These are phyloP conservation scores for Fraxinus ornus DNA, from an alignment of 305 asterid species.

Conservation along the genomic window DNA sequence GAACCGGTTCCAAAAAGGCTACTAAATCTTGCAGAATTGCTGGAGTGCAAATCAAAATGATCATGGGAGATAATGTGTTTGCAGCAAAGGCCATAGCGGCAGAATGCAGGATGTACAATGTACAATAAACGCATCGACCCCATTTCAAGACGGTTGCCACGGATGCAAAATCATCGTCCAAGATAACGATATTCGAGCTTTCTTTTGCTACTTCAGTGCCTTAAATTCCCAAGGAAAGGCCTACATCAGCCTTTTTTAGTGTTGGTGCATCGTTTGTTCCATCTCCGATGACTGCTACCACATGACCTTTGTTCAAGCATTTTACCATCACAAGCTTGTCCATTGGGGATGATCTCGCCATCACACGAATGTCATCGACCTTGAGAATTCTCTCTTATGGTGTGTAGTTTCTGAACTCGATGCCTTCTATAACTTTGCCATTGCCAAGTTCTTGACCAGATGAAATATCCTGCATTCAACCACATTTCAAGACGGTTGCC, in stretches of 20 bases:
- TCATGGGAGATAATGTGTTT: constrained; percentile 24
- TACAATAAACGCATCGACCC: constrained; percentile 50
- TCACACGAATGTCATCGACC: constrained; percentile 39
- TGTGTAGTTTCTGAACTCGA: constrained; percentile 42
- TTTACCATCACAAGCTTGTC: constrained; percentile 49
- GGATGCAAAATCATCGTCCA: constrained; percentile 46
- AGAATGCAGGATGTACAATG: constrained; percentile 37
- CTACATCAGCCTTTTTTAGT: constrained; percentile 49
- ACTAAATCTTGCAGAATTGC: too few species aligned
- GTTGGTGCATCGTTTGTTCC: constrained; percentile 51
- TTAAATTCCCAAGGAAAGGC: constrained; percentile 54
- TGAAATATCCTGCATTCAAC: constrained; percentile 47
- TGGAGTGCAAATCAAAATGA: too few species aligned
- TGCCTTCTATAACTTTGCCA: constrained; percentile 50
- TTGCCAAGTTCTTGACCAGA: constrained; percentile 1
- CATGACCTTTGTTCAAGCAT: constrained; percentile 50
- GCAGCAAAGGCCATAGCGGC: constrained; percentile 55
- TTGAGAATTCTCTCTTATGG: constrained; percentile 31
- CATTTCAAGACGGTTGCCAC: constrained; percentile 39
- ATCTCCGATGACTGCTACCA: constrained; percentile 58
- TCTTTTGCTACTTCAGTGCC: constrained; percentile 54
- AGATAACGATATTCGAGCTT: constrained; percentile 48
- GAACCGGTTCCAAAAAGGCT: too few species aligned
- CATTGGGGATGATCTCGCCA: constrained; percentile 54
- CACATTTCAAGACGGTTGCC: constrained; percentile 18